Base-by-base conservation (phyloP, 2,329 filamentous ascomycete genomes). In the Teratosphaeria destructans region DNA sequence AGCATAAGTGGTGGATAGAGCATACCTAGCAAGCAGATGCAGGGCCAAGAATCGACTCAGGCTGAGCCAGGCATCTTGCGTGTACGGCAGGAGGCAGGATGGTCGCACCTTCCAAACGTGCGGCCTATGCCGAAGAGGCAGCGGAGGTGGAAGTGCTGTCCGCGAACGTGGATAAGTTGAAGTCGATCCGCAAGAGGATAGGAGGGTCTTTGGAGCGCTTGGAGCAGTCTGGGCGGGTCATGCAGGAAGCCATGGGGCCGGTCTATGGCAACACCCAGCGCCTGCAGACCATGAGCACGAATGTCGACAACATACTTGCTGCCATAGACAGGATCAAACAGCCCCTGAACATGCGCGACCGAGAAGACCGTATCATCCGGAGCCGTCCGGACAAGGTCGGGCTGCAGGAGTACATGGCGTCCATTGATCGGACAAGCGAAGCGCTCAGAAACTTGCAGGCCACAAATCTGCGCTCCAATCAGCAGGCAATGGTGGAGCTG, bases 111-210 rank as follows among this genome's bases (percentile, higher is more conserved):
- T 49, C 43, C 2, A 78, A 81, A 63, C 82, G 81, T 72, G 78
- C 78, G 58, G 81, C 81, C 43, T 82, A 82, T 71, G 82, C 82
- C 39, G 84, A 87, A 75, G 84, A 87, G 76, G 83, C 82, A 70
- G 84, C 84, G 6, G 84, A 87, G 73, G 84, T 86, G 52, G 84
- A 86, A 72, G 84, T 86, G 58, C 74, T 87, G 27, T 82, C 82
- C 65, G 83, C 84, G 59, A 85, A 85, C 65, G 84, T 97, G 63
- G 90, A 95, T 68, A 97, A 96, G 81, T 95, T 95, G 67, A 88
- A 91, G 61, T 85, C 90, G 70, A 82, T 97, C 72, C 96, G 91
- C 35, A 96, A 94, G 78, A 96, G 95, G 79, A 96, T 99, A 59
- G 89, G 95, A 74, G 87, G 89, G 32, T 95, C 90, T 57, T 81